Evolutionary conservation across 2,329 filamentous ascomycete species (phyloP).

Genomic region (Onygenales sp.): DNA sequence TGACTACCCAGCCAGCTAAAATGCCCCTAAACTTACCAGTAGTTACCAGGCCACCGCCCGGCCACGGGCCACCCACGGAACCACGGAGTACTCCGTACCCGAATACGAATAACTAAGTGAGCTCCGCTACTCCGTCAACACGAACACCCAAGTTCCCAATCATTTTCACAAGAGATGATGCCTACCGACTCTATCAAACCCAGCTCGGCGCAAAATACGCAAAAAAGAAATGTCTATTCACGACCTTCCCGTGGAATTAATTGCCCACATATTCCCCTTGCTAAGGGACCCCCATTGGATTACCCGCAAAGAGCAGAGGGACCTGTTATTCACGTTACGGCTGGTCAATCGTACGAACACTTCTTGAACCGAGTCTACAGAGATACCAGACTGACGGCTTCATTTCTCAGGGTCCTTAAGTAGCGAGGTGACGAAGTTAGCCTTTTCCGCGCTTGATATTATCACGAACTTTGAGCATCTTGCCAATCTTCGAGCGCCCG

Average conservation of each 20-base stretch:
- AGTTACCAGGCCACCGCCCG: no score
- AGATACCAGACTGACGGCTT: background rate
- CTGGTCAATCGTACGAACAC: background rate
- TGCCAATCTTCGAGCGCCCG: background rate
- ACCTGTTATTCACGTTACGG: background rate
- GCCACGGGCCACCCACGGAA: no score
- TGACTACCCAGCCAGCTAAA: no score
- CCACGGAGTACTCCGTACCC: no score
- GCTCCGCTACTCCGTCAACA: no score
- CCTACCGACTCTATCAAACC: no score
- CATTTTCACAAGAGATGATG: no score
- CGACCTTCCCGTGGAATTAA: background rate
- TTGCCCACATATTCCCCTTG: background rate
- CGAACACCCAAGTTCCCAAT: no score
- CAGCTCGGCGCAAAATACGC: no score
- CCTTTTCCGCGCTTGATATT: background rate
- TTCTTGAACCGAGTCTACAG: background rate
- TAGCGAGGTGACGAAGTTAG: background rate
- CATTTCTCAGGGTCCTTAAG: background rate
- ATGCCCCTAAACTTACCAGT: no score
- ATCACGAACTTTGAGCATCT: background rate
- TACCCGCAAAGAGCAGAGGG: background rate
- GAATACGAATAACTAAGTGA: no score
- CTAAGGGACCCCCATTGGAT: background rate
- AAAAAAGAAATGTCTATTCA: background rate